A percentile compares a stretch with the other conserved stretches of the same genome.
Conservation (phyloP, 2,329 filamentous ascomycete genomes). For the Cadophora sp. region DNA sequence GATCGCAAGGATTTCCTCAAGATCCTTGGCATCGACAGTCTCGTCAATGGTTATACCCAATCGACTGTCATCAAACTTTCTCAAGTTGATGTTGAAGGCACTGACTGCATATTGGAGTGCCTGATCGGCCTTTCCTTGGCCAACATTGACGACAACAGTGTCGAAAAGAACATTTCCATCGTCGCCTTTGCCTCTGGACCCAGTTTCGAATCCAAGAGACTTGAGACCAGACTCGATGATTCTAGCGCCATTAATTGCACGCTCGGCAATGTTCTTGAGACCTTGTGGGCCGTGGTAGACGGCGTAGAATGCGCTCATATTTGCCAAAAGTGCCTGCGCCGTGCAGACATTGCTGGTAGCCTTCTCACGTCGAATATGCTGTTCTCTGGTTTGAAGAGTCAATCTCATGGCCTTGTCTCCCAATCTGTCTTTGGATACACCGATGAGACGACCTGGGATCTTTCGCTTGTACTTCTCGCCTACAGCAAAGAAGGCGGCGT, state of each 20-base stretch:
- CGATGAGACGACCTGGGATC: conserved; percentile 89
- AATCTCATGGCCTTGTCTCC: conserved; percentile 83
- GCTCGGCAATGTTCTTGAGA: conserved; percentile 82
- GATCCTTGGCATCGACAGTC: conserved; percentile 63
- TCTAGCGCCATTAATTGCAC: conserved; percentile 74
- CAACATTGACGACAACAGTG: conserved; percentile 73
- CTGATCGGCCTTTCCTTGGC: conserved; percentile 56
- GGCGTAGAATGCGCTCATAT: conserved; percentile 95
- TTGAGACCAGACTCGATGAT: conserved; percentile 71
- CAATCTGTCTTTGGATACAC: conserved; percentile 88
- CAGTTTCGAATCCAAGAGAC: conserved; percentile 68
- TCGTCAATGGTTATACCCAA: conserved; percentile 83
- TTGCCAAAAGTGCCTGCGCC: conserved; percentile 89
- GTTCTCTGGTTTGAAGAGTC: conserved; percentile 90
- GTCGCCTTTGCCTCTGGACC: conserved; percentile 61
- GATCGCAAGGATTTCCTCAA: conserved; percentile 62
- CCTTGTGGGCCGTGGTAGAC: conserved; percentile 91
- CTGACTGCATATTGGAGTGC: conserved; percentile 59
- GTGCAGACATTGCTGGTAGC: conserved; percentile 98
- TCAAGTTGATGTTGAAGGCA: conserved; percentile 64
- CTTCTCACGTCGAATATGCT: conserved; percentile 96
- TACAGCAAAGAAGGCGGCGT: conserved; percentile 95
- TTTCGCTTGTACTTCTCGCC: conserved; percentile 92
- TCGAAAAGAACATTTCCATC: conserved; percentile 74
- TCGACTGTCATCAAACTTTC: conserved; percentile 64